Conservation (phyloP, 768 basidiomycete species). For the Termitomyces sp. region DNA sequence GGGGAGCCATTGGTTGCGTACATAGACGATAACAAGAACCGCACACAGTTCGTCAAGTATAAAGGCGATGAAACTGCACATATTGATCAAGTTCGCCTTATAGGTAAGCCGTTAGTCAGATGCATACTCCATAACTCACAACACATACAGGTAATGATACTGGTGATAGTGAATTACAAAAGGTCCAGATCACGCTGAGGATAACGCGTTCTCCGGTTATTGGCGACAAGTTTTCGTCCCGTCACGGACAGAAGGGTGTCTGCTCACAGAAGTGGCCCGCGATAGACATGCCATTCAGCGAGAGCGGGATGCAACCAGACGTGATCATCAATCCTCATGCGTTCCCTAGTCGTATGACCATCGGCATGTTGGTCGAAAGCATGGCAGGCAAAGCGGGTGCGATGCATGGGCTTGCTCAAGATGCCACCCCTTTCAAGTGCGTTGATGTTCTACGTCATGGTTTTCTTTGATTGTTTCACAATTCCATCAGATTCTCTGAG, state of each 20-base stretch:
- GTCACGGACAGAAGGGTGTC: conserved; percentile 99
- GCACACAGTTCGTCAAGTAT: conserved; percentile 87
- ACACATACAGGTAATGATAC: conserved; percentile 64
- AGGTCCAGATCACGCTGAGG: conserved; percentile 88
- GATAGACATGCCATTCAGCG: conserved; percentile 97
- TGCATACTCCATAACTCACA: background rate
- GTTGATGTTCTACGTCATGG: conserved; percentile 20
- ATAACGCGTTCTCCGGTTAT: conserved; percentile 95
- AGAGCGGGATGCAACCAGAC: conserved; percentile 98
- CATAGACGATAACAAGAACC: conserved; percentile 76
- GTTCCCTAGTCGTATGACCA: conserved; percentile 99
- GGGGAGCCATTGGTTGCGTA: conserved; percentile 87
- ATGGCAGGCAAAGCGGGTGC: conserved; percentile 99
- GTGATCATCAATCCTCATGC: conserved; percentile 99
- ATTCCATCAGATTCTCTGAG: conserved; percentile 73
- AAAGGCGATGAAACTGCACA: conserved; percentile 93
- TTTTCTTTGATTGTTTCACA: conserved; percentile 10
- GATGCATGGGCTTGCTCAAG: conserved; percentile 97
- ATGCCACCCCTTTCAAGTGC: conserved; percentile 97
- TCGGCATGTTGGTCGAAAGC: conserved; percentile 99
- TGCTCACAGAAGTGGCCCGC: conserved; percentile 99
- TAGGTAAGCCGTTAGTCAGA: conserved; percentile 49
- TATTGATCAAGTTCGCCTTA: conserved; percentile 85
- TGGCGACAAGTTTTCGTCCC: conserved; percentile 98
- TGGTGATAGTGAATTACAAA: conserved; percentile 85